Evolutionary conservation across 1,139 yeast genomes (phyloP), one percentile per base, ranked within the genome.

Genomic region (Zygosaccharomyces pseudobailii): DNA sequence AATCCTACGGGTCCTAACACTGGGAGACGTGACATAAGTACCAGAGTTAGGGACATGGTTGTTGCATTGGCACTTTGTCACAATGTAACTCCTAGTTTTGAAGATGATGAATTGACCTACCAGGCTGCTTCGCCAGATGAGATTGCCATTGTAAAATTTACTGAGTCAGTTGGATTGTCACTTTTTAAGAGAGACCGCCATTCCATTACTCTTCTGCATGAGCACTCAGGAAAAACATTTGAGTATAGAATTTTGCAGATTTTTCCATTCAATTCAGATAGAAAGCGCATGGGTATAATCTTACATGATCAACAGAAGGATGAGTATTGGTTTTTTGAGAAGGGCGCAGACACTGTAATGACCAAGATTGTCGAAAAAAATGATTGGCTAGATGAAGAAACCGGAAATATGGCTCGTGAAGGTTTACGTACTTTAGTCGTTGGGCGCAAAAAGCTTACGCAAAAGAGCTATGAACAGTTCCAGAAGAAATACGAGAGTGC

Each of bases 111-210:
- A 43, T 64, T 87, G 7, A 76, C 88, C 2, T 94, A 90, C 64
- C 99, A 94, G 67, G 98, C 98, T 0, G 97, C 97, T 0, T 90
- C 97, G 0, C 99, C 99, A 0, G 99, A 94, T 71, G 99, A 94
- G 66, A 83, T 92, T 54, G 98, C 99, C 20, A 92, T 94, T 56
- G 97, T 94, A 25, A 85, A 85, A 62, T 94, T 89, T 71, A 87
- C 97, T 1, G 95, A 87, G 54, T 67, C 73, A 4, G 94, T 90
- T 30, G 99, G 98, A 0, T 71, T 94, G 40, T 79, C 87, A 8
- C 73, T 94, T 43, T 74, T 76, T 52, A 84, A 81, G 58, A 79
- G 99, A 59, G 98, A 94, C 65, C 78, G 98, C 48, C 76, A 78
- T 48, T 78, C 84, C 6, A 76, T 92, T 56, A 74, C 87, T 0